phyloP scores from a whole-genome alignment of 2,329 filamentous ascomycete genomes.

The Apiospora saccharicola region DNA sequence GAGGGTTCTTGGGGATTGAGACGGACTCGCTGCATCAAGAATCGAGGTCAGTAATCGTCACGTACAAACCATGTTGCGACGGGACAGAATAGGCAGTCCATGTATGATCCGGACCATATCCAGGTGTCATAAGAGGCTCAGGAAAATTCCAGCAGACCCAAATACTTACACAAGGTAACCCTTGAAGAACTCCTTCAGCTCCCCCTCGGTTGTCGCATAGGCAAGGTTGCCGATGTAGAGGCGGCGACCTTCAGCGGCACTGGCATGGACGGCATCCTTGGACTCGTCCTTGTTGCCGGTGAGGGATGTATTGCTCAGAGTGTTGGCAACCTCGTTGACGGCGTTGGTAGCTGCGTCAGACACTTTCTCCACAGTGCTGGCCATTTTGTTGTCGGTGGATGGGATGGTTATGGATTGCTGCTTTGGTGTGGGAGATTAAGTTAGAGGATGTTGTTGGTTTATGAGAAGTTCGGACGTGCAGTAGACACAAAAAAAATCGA shows the following conservation, averaged over 20 bases:
- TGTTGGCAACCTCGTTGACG: slow-evolving; percentile 80
- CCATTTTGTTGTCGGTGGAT: slow-evolving; percentile 70
- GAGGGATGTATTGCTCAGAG: slow-evolving; percentile 78
- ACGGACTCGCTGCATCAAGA: slow-evolving; percentile 80
- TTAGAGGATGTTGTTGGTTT: slow-evolving; percentile 26
- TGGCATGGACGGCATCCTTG: slow-evolving; percentile 90
- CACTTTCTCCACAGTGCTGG: slow-evolving; percentile 78
- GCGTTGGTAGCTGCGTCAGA: slow-evolving; percentile 64
- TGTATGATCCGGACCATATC: background rate
- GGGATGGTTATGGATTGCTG: slow-evolving; percentile 45
- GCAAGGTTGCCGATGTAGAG: slow-evolving; percentile 99
- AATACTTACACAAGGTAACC: slow-evolving; percentile 94
- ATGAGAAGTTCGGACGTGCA: slow-evolving; percentile 34
- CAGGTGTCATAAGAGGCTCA: background rate
- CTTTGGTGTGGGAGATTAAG: slow-evolving; percentile 43
- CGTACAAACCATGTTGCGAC: background rate
- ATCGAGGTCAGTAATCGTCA: background rate
- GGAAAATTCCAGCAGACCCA: background rate
- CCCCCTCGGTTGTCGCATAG: slow-evolving; percentile 99
- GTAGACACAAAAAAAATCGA: slow-evolving; percentile 51
- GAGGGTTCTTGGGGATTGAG: slow-evolving; percentile 99
- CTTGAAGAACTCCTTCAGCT: slow-evolving; percentile 99
- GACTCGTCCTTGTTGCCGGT: slow-evolving; percentile 61
- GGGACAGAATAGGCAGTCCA: background rate
- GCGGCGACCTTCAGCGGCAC: slow-evolving; percentile 97